Evolutionary conservation across 2,329 filamentous ascomycete species (phyloP), one percentile per base, ranked within the genome.

Genomic region (Sporothrix brasiliensis): DNA sequence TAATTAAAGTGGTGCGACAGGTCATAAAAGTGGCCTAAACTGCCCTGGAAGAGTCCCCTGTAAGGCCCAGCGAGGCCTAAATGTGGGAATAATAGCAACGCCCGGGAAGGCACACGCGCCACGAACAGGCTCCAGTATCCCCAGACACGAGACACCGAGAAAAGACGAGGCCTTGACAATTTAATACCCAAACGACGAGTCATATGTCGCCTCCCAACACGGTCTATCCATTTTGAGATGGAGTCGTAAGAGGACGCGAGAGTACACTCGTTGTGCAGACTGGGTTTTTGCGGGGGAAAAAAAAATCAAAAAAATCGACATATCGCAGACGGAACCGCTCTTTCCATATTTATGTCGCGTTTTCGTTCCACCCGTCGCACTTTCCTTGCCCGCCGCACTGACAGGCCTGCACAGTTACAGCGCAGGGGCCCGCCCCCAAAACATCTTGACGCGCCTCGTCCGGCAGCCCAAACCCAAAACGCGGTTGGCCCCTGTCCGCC

Each of bases 391-490:
- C 13, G 61, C 24, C 39, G 27, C 50, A 67, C 50, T 58, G 21
- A 58, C 39, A 47, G 24, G 39, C 39, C 27, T 50, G 19, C 49
- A 44, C 41, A 44, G 7, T 24, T 24, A 21, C 50, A 53, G 50
- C 21, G 21, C 50, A 53, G 50, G 50, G 50, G 50, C 13, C 21
- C 24, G 52, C 21, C 24, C 24, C 52, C 52, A 54, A 21, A 11
- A 44, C 44, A 34, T 65, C 44, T 65, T 44, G 61, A 65, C 61
- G 61, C 61, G 61, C 44, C 61, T 65, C 61, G 61, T 50, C 61
- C 30, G 41, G 44, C 39, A 50, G 56, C 30, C 56, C 68, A 69
- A 63, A 66, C 47, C 68, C 68, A 70, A 70, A 70, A 70, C 60
- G 68, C 68, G 68, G 68, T 67, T 70, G 53, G 63, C 34, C 61